phyloP scores from a whole-genome alignment of 495 filamentous ascomycete genomes.

The Chaetomium tenue region DNA sequence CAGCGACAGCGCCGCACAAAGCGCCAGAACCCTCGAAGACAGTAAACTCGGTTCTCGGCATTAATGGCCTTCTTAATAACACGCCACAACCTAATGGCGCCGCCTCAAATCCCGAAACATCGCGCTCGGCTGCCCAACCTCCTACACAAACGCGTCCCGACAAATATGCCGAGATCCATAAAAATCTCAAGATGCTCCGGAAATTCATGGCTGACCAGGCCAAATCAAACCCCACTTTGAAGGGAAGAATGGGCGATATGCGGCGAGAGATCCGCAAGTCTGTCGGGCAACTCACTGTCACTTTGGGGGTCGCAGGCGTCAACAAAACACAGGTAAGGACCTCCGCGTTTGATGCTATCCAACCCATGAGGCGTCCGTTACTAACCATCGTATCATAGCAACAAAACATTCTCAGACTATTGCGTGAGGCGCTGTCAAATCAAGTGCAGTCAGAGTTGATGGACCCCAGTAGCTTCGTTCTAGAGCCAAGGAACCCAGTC shows the following conservation, averaged over 20 bases:
- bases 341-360: not conserved
- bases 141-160: constrained; percentile 26
- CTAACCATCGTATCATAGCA: constrained; percentile 23
- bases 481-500: constrained; percentile 55
- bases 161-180: constrained; percentile 67
- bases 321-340: constrained; percentile 58
- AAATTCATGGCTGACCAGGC: constrained; percentile 54
- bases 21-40: constrained; percentile 4
- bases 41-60: constrained; percentile 4
- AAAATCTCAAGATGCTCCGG: constrained; percentile 69
- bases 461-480: constrained; percentile 66
- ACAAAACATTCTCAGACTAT: constrained; percentile 49
- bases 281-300: constrained; percentile 66
- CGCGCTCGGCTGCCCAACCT: not conserved
- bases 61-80: constrained; percentile 13
- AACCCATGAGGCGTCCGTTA: not conserved
- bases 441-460: constrained; percentile 54
- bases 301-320: constrained; percentile 51
- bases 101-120: not conserved
- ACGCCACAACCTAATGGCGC: constrained; percentile 18
- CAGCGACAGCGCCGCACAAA: constrained; percentile 1
- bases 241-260: constrained; percentile 69
- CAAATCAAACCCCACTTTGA: constrained; percentile 48
- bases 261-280: constrained; percentile 67
- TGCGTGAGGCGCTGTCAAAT: constrained; percentile 44